These are phyloP conservation scores for Fomitopsis betulina DNA, from an alignment of 1,284 basidiomycete genomes.

Conservation along the genomic window DNA sequence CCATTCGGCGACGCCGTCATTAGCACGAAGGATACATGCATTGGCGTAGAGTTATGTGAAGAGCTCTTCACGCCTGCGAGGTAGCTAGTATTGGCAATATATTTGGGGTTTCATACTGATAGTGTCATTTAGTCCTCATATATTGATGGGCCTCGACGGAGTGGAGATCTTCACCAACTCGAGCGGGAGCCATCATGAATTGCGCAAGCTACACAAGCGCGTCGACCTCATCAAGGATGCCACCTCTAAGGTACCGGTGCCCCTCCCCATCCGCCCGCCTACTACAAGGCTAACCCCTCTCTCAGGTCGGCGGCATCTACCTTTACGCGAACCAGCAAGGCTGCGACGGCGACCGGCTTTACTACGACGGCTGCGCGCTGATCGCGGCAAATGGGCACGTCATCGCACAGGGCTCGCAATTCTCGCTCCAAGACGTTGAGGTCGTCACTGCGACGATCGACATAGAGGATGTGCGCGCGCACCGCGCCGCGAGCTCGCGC, in stretches of 20 bases:
- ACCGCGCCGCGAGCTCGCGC: slow-evolving; percentile 77
- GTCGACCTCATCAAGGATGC: slow-evolving; percentile 97
- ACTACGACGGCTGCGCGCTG: slow-evolving; percentile 97
- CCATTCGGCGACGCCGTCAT: slow-evolving; percentile 96
- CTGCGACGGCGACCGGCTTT: slow-evolving; percentile 95
- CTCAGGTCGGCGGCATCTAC: slow-evolving; percentile 91
- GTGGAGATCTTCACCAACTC: slow-evolving; percentile 99
- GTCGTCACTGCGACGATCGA: slow-evolving; percentile 95
- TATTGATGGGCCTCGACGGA: slow-evolving; percentile 94
- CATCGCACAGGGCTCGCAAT: slow-evolving; percentile 94
- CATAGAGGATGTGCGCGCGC: slow-evolving; percentile 89
- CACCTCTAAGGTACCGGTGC: slow-evolving; percentile 77
- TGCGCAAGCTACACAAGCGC: slow-evolving; percentile 88
- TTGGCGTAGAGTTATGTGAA: slow-evolving; percentile 95
- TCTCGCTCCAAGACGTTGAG: slow-evolving; percentile 93
- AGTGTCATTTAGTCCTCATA: slow-evolving; percentile 71
- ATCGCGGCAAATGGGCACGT: slow-evolving; percentile 93
- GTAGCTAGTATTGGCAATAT: slow-evolving; percentile 35
- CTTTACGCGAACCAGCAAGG: slow-evolving; percentile 99
- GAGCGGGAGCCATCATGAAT: slow-evolving; percentile 95
- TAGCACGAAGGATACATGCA: slow-evolving; percentile 91
- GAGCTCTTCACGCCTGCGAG: slow-evolving; percentile 96
- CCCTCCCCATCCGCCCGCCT: not conserved
- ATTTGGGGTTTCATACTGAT: not conserved
- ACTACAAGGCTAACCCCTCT: not conserved